phyloP scores from a whole-genome alignment of 108 stramenopile genomes.

The Cyclotella distinguenda region DNA sequence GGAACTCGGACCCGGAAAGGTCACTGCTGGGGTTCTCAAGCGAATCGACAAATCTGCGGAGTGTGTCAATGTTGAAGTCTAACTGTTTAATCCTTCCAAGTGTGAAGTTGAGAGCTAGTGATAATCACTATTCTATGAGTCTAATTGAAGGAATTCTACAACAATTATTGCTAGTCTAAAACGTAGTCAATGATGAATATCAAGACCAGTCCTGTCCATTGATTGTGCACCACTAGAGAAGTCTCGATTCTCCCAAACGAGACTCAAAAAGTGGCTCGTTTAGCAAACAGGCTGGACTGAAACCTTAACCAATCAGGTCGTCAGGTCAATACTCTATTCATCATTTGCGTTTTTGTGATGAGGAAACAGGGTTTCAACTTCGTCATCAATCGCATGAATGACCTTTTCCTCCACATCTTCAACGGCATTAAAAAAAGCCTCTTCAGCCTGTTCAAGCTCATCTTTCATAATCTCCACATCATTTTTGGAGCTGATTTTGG shows the following conservation, averaged over 20 bases:
- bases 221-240: too few relatives aligned
- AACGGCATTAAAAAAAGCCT: constrained; percentile 39
- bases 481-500: constrained; percentile 7
- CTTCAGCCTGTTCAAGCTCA: constrained; percentile 36
- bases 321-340: not conserved
- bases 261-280: too few relatives aligned
- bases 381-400: constrained; percentile 38
- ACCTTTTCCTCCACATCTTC: constrained; percentile 32
- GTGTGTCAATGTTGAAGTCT: constrained; percentile 90
- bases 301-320: too few relatives aligned
- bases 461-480: constrained; percentile 28
- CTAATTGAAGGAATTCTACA: not conserved
- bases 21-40: constrained; percentile 95
- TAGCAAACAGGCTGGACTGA: too few relatives aligned
- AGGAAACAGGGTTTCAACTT: constrained; percentile 45
- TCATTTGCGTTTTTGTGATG: constrained; percentile 30
- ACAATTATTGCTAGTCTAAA: too few relatives aligned
- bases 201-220: too few relatives aligned
- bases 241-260: too few relatives aligned
- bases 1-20: constrained; percentile 93
- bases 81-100: constrained; percentile 17
- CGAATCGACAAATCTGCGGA: constrained; percentile 89
- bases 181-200: too few relatives aligned
- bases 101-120: not conserved
- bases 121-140: not conserved